phyloP scores from a whole-genome alignment of 2,329 filamentous ascomycete genomes.

The Aspergillus versicolor region DNA sequence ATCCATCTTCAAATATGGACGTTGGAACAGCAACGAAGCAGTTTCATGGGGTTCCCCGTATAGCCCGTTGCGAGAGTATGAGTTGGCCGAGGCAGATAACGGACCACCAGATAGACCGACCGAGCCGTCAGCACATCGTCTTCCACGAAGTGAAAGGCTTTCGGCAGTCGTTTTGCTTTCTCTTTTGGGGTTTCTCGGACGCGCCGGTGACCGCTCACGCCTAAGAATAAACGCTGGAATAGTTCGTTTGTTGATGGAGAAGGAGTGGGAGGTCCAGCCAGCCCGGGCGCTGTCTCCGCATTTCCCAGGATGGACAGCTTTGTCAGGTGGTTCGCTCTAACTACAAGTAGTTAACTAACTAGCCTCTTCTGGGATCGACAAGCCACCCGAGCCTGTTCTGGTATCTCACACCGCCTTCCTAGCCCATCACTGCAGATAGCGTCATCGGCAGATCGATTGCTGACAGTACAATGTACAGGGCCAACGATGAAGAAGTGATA shows the following conservation, averaged over 20 bases:
- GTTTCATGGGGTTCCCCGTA: neutral
- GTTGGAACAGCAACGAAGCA: neutral
- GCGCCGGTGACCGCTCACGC: conserved; percentile 5
- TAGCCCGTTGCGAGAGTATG: neutral
- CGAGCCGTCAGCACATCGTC: conserved; percentile 4
- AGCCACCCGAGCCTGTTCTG: neutral
- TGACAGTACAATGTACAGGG: neutral
- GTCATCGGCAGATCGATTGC: neutral
- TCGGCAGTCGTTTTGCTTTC: neutral
- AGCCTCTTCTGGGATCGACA: neutral
- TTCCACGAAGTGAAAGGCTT: neutral
- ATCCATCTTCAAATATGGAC: conserved; percentile 21
- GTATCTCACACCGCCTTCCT: neutral
- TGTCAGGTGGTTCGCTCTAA: neutral
- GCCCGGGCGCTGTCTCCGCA: conserved; percentile 5
- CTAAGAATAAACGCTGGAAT: neutral
- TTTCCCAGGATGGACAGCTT: conserved; percentile 5
- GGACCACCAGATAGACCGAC: neutral
- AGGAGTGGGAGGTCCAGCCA: neutral
- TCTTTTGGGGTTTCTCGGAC: neutral
- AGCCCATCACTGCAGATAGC: neutral
- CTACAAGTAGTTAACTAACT: too few species aligned
- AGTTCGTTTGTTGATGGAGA: conserved; percentile 2
- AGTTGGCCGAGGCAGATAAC: conserved; percentile 5
- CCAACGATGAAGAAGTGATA: neutral